Conservation (phyloP, 495 filamentous ascomycete species). For the Penicillium goetzii region DNA sequence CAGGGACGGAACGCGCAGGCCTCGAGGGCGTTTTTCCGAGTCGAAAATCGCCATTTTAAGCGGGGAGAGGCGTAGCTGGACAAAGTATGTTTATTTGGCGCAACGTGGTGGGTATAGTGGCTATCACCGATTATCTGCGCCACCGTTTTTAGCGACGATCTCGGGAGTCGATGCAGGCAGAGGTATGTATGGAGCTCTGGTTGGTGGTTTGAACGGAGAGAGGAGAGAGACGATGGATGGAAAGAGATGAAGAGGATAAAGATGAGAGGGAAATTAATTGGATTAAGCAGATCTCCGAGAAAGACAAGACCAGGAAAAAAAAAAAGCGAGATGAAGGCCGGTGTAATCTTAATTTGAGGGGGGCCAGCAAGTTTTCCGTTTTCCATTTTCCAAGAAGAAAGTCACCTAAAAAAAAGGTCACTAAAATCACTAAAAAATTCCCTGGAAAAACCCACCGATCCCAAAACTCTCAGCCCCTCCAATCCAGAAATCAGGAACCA, state of each 20-base stretch:
- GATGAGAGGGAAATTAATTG: slow-evolving; percentile 14
- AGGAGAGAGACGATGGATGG: neutral
- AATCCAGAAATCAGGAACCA: neutral
- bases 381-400: neutral
- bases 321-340: slow-evolving; percentile 5
- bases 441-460: neutral
- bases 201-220: neutral
- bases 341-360: slow-evolving; percentile 10
- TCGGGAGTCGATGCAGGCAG: neutral
- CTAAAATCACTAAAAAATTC: neutral
- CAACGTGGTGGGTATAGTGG: slow-evolving; percentile 3
- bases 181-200: neutral
- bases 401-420: neutral
- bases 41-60: slow-evolving; percentile 44
- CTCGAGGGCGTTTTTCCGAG: slow-evolving; percentile 44
- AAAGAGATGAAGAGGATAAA: slow-evolving; percentile 13
- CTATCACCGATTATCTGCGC: slow-evolving; percentile 14
- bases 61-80: neutral
- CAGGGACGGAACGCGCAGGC: slow-evolving; percentile 45
- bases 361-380: neutral
- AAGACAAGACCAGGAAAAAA: slow-evolving; percentile 16
- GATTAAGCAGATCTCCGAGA: slow-evolving; percentile 10
- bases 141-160: slow-evolving; percentile 16
- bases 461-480: neutral
- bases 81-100: slow-evolving; percentile 6